Base-by-base conservation (phyloP, 768 basidiomycete species). In the Hericium rajendrae region DNA sequence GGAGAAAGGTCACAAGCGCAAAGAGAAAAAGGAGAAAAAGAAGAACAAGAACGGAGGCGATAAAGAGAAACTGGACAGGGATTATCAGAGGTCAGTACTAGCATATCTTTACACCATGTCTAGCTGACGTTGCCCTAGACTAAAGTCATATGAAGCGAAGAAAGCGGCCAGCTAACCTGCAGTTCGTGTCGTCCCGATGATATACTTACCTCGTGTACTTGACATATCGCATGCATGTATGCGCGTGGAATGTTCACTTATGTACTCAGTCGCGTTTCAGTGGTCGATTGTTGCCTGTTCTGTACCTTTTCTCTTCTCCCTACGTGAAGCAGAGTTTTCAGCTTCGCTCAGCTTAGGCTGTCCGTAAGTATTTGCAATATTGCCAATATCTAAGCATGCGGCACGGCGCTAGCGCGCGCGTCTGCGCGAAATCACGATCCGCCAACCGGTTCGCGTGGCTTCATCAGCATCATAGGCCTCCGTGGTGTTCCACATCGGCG, bases 11-110 rank as follows among this genome's bases (percentile, higher is more conserved):
- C 80, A 85, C 56, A 90, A 91, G 67, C 76, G 85, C 61, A 80
- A 76, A 61, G 84, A 86, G 60, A 77, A 81, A 56, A 93, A 91
- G 68, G 87, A 90, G 56, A 89, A 90, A 70, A 82, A 83, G 63
- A 83, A 81, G 64, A 71, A 71, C 18, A 74, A 73, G 54, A 69
- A 60, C 37, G 68, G 68, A 15, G 70, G 68, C 2, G 73, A 69
- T 51, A 67, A 60, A 51, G 67, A 68, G 57, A 73, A 79, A 64
- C 73, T 71, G 6, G 76, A 81, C 20, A 68, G 81, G 56, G 83
- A 85, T 66, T 84, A 80, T 60, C 78, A 84, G 64, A 69, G 76
- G 81, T 83, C 26, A 22, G 77, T 71, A 5, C 20, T 46, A 18
- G 39, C 2, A 6, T 15, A 37, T 53, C 48, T 38, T 13, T n/a